Evolutionary conservation across 345 rosid species (phyloP), one percentile per base, ranked within the genome.

Genomic region (Populus euphratica): DNA sequence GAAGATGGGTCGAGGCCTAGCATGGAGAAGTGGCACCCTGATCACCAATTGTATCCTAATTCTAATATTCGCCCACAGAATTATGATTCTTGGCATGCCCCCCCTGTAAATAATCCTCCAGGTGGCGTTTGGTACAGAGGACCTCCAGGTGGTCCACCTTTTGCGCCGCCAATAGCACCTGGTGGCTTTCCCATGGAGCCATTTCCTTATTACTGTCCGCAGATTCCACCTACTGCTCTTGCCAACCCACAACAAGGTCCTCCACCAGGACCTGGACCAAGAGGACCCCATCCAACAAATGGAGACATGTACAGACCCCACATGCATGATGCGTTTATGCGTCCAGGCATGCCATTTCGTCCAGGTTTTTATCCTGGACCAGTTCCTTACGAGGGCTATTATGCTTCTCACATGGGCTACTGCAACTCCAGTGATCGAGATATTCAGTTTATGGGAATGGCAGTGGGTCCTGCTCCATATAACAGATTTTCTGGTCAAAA

Each of bases 81-180:
- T 69, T 88, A 79, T 83, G 94, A 88, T 82, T 80, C 87, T 74
- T 96, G 94, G 97, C 98, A 74, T 83, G 94, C 92, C 36, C 93
- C 91, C 69, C 94, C 94, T 17, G 85, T 91, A 59, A 96, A 86
- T 88, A 90, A 88, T 87, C 94, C 89, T 84, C 94, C 91, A 50
- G 91, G 91, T 79, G 94, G 92, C 82, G 90, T 85, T 79, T 94
- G 99, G 99, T 96, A 89, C 81, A 86, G 95, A 87, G 97, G 91
- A 68, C 97, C 92, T 83, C 90, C 91, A 7, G 85, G 88, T n/a
- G 93, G 87, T 43, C 96, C 90, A 23, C 90, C 98, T 49, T 94
- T 88, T 81, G 94, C 94, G 33, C 72, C 91, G 18, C 92, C 97
- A 59, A 84, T 89, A 85, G 86, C 90, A 56, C 96, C 96, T 69